Evolutionary conservation across 163 green algal genomes (phyloP), one percentile per base, ranked within the genome.

Genomic region (Scenedesmus sp.): DNA sequence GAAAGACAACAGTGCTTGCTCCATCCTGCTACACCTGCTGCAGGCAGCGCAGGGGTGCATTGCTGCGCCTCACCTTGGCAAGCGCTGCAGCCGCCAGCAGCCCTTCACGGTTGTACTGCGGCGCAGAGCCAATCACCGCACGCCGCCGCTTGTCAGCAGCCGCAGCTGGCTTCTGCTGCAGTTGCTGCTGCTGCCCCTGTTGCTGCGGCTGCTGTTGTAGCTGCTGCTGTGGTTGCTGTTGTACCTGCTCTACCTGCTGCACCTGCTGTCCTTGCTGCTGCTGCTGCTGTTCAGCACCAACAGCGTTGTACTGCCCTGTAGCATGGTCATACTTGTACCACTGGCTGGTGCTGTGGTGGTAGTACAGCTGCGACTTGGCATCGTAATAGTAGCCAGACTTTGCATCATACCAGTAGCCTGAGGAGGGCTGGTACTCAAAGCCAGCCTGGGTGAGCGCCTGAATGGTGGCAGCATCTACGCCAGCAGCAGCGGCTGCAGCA

Each of bases 311-410:
- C 91, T 96, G 88, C 2, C 94, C 94, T 2, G 92, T 96, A 4
- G 74, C 88, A 20, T 85, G 82, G 83, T 97, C 94, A 56, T 94
- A 93, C 9, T 76, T 60, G 66, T 94, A 93, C 96, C 96, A 97
- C 64, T 93, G 84, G 55, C 92, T 73, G 16, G 82, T 92, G 64
- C 56, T 85, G 62, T 86, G 90, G 56, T 96, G 93, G 86, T 96
- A 96, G 88, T 96, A 96, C n/a, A 96, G 89, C 46, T 91, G 92
- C 2, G 70, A 96, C 84, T 95, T 96, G 20, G 94, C 93, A 84
- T 97, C 95, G 46, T 97, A 97, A 67, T 96, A 97, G 88, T 97
- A 97, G 5, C 92, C 93, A 6, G 94, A 96, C 84, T 95, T 96
- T 13, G 95, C 88, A 74, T 97, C 94, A 54, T 96, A 97, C 77